Conservation (phyloP, 2,329 filamentous ascomycete genomes). For the Nemania abortiva region DNA sequence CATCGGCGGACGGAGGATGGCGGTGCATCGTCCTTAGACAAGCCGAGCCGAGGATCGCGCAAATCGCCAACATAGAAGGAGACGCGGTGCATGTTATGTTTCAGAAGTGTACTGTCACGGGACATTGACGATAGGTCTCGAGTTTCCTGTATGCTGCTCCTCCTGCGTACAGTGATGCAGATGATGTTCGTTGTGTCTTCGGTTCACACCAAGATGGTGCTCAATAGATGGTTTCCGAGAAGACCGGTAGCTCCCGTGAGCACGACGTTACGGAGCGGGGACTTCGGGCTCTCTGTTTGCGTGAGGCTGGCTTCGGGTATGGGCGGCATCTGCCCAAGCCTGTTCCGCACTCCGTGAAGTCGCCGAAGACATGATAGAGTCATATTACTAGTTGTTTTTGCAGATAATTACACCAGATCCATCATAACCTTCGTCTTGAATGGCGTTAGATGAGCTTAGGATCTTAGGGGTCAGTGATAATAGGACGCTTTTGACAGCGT, state of each 20-base stretch:
- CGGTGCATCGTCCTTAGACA: not conserved
- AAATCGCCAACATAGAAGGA: not conserved
- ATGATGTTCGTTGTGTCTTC: slow-evolving; percentile 1
- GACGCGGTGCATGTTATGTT: not conserved
- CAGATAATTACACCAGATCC: too few species aligned
- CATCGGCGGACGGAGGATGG: slow-evolving; percentile 21
- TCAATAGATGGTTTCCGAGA: slow-evolving; percentile 23
- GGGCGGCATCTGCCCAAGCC: too few species aligned
- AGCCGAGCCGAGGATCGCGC: not conserved
- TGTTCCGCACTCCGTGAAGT: too few species aligned
- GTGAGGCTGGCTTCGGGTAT: too few species aligned
- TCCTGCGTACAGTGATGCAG: not conserved
- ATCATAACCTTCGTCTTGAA: too few species aligned
- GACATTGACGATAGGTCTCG: not conserved
- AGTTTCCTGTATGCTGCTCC: not conserved
- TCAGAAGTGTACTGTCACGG: not conserved
- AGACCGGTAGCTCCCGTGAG: slow-evolving; percentile 27
- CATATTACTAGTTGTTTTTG: too few species aligned
- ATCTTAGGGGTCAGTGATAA: too few species aligned
- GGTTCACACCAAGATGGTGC: not conserved
- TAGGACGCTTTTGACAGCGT: too few species aligned
- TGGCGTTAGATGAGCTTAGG: too few species aligned
- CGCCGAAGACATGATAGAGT: too few species aligned
- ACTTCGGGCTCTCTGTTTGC: too few species aligned
- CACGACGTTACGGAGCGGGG: slow-evolving; percentile 21